These are phyloP conservation scores for Glonium stellatum DNA, from an alignment of 495 filamentous ascomycete species.

Conservation along the genomic window DNA sequence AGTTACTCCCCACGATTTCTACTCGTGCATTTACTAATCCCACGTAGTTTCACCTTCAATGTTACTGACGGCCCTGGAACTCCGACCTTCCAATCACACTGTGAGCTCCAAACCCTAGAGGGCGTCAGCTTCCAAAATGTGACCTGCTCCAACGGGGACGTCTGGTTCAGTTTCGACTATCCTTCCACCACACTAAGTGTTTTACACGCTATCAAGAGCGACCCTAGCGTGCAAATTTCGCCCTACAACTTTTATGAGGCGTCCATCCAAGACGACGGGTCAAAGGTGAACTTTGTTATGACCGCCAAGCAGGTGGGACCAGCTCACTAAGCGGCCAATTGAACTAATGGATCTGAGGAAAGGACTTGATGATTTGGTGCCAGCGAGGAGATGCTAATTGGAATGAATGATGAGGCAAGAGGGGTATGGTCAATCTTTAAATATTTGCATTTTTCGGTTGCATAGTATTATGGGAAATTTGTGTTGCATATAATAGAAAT, in stretches of 20 bases:
- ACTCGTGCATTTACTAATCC: not conserved
- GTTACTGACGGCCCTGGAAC: not conserved
- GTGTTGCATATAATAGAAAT: no score
- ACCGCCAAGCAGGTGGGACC: not conserved
- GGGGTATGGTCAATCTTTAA: no score
- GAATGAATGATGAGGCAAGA: no score
- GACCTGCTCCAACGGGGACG: not conserved
- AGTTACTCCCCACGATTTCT: not conserved
- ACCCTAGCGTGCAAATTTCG: not conserved
- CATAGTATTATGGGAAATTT: no score
- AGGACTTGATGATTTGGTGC: no score
- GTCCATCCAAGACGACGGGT: not conserved
- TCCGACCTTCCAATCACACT: not conserved
- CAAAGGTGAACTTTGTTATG: not conserved
- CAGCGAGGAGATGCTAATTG: no score
- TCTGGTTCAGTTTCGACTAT: not conserved
- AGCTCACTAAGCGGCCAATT: not conserved
- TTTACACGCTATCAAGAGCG: not conserved
- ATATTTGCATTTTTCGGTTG: no score
- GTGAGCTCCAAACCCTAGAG: not conserved
- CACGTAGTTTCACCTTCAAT: not conserved
- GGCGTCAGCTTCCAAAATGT: not conserved
- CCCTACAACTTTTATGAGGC: not conserved
- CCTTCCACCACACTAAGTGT: not conserved
- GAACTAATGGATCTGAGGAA: not conserved